These are phyloP conservation scores for Coelastrella sp. DNA, from an alignment of 139 green algal species.

Conservation along the genomic window DNA sequence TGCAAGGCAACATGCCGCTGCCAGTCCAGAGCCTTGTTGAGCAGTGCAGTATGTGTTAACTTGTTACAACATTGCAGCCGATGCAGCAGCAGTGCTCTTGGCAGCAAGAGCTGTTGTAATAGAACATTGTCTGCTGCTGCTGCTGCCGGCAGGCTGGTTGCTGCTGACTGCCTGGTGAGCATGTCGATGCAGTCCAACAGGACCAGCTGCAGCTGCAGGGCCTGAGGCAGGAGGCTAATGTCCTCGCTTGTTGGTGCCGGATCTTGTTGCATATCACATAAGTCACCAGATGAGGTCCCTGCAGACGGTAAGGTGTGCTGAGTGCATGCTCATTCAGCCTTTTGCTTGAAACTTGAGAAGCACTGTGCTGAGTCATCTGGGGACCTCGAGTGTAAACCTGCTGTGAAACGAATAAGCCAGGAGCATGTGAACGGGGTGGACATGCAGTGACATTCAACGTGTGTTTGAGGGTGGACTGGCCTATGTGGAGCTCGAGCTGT, in stretches of 20 bases:
- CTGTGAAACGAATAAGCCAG: too few species aligned
- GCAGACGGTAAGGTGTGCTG: background rate
- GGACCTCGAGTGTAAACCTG: too few species aligned
- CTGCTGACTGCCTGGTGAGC: background rate
- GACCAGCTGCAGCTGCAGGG: conserved; percentile 21
- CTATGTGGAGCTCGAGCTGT: background rate
- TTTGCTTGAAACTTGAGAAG: too few species aligned
- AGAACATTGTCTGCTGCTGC: background rate
- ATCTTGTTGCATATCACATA: too few species aligned
- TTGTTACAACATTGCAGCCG: background rate
- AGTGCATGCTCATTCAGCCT: too few species aligned
- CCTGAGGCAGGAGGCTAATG: background rate
- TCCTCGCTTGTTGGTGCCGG: background rate
- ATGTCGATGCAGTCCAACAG: background rate
- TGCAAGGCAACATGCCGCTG: background rate
- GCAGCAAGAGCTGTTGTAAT: conserved; percentile 18
- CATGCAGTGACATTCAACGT: too few species aligned
- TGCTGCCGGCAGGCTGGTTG: background rate
- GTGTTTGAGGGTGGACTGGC: too few species aligned
- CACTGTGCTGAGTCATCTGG: too few species aligned
- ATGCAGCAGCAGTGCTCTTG: conserved; percentile 5
- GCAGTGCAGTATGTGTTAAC: background rate
- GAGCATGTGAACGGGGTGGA: too few species aligned
- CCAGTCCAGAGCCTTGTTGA: background rate
- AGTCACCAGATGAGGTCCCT: background rate